These are phyloP conservation scores for Acmispon strigosus DNA, from an alignment of 306 rosid species.

Conservation along the genomic window DNA sequence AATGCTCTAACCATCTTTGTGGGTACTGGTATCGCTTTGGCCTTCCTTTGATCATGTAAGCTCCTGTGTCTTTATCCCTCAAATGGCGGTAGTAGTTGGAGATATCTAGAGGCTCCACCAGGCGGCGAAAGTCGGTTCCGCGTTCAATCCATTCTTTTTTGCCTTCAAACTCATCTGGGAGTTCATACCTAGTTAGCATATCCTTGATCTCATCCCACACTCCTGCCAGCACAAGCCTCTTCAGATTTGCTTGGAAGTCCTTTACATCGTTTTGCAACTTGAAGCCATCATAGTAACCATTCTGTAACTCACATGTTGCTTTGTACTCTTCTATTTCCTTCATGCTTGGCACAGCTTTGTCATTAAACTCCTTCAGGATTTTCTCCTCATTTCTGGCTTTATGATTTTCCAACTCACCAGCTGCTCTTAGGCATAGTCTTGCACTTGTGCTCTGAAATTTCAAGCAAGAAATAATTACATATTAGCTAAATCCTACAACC, in stretches of 20 bases:
- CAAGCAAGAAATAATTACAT: not conserved
- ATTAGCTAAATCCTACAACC: not conserved
- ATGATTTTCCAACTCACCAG: conserved; percentile 45
- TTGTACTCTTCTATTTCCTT: conserved; percentile 27
- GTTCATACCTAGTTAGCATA: conserved; percentile 54
- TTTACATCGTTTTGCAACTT: conserved; percentile 38
- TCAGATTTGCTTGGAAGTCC: conserved; percentile 72
- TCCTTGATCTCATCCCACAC: conserved; percentile 71
- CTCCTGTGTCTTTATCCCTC: conserved; percentile 52
- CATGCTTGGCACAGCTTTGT: not conserved
- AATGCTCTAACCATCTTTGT: conserved; percentile 70
- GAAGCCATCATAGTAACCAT: conserved; percentile 65
- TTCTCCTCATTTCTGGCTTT: conserved; percentile 29
- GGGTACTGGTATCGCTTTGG: conserved; percentile 55
- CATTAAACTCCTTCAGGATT: conserved; percentile 9
- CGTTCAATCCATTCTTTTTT: conserved; percentile 24
- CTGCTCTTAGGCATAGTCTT: conserved; percentile 63
- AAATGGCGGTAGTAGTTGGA: conserved; percentile 74
- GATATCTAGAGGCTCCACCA: conserved; percentile 75
- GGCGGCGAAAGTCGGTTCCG: conserved; percentile 50
- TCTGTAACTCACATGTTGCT: conserved; percentile 16
- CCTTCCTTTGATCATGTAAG: conserved; percentile 49
- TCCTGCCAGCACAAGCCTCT: conserved; percentile 59
- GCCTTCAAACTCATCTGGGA: conserved; percentile 79
- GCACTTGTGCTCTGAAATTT: conserved; percentile 54